Percentiles rank a stretch among this genome's conserved stretches.
Evolutionary conservation across 306 rosid species (phyloP).

Genomic region (Senna siamea): DNA sequence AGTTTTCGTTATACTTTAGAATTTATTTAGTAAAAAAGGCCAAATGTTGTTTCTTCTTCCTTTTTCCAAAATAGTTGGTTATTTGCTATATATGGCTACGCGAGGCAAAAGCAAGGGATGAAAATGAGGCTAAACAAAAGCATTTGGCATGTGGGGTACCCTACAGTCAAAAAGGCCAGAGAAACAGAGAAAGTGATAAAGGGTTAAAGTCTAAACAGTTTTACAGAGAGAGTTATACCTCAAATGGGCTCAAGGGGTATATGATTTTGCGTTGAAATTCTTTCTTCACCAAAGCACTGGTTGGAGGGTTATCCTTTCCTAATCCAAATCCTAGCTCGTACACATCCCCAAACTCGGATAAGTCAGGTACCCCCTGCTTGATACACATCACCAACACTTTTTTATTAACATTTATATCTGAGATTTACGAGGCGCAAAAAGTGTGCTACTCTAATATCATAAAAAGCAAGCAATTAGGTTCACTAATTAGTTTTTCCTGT

Average conservation of each 20-base stretch:
- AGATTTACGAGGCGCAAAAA: slow-evolving; percentile 10
- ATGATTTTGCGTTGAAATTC: slow-evolving; percentile 77
- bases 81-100: slow-evolving; percentile 36
- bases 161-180: slow-evolving; percentile 15
- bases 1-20: no score
- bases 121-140: slow-evolving; percentile 22
- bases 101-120: slow-evolving; percentile 43
- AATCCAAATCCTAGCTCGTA: slow-evolving; percentile 72
- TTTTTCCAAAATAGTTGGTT: background rate
- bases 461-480: slow-evolving; percentile 30
- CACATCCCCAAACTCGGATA: slow-evolving; percentile 79
- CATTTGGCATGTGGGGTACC: slow-evolving; percentile 38
- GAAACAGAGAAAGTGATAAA: slow-evolving; percentile 15
- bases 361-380: slow-evolving; percentile 79
- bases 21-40: no score
- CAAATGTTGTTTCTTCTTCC: background rate
- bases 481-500: slow-evolving; percentile 29
- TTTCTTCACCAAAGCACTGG: slow-evolving; percentile 73
- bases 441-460: slow-evolving; percentile 19
- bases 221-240: slow-evolving; percentile 52
- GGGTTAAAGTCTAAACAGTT: background rate
- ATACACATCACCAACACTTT: slow-evolving; percentile 11
- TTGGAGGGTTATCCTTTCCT: slow-evolving; percentile 81
- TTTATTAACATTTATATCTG: slow-evolving; percentile 1
- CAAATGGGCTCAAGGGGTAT: slow-evolving; percentile 74